Base-by-base conservation (phyloP, 1,284 basidiomycete genomes). In the Rhodotorula sp. region DNA sequence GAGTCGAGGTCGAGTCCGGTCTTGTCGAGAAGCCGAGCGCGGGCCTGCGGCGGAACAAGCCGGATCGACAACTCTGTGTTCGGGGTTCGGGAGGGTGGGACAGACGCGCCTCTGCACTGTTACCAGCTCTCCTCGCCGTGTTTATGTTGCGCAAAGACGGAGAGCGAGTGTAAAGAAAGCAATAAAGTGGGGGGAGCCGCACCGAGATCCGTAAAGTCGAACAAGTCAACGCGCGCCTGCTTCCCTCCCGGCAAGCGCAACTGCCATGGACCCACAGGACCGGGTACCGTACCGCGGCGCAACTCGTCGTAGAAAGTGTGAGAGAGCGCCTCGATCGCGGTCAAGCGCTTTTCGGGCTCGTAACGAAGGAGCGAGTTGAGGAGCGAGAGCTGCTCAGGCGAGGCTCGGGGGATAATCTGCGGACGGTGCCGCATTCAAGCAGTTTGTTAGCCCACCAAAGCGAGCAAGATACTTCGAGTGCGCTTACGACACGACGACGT, bases 291-390 rank as follows among this genome's bases (percentile, higher is more conserved):
- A 6, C 33, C 46, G 30, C n/a, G 22, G 77, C 62, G 62, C 18
- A 99, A 82, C 82, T 99, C 95, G 81, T 99, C 95, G 81, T 99
- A 99, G 88, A 99, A 95, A 20, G 92, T 42, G 49, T 97, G 93
- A 60, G 90, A 87, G 86, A 95, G 89, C 0, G 65, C 62, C 82
- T 97, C 91, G 74, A 95, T 86, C 2, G 95, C 91, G 69, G 90
- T 92, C 81, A 95, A 82, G 69, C 95, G 89, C 44, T 90, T 88
- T 61, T 89, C 88, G 7, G 96, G 95, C n/a, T 94, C 97, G 84
- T 98, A 99, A 81, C 96, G 92, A 74, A 99, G 85, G 75, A 99
- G 83, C 80, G 91, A 91, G 46, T 89, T 88, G 70, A 99, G 95
- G 70, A 99, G 84, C 77, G 95, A 91, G 82, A 99, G 95, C 68